phyloP scores from a whole-genome alignment of 768 basidiomycete genomes.

The Serendipita sp. region DNA sequence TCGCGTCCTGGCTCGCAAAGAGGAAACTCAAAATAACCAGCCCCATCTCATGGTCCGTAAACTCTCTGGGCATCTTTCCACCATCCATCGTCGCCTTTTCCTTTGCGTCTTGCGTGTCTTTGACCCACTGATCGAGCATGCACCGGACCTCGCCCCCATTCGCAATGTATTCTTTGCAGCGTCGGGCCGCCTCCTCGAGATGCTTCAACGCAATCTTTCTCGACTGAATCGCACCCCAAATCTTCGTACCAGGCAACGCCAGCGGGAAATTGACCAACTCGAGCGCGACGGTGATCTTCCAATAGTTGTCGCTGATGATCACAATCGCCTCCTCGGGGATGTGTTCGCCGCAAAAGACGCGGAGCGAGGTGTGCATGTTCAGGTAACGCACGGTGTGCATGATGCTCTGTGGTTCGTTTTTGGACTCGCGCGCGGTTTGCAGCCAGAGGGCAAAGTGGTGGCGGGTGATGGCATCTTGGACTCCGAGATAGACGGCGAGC shows the following conservation, averaged over 20 bases:
- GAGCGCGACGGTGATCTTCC: constrained; percentile 86
- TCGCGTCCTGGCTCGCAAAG: constrained; percentile 93
- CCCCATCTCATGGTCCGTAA: constrained; percentile 88
- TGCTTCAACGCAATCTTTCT: constrained; percentile 72
- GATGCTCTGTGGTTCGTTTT: constrained; percentile 36
- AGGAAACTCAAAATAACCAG: constrained; percentile 95
- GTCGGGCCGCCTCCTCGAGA: constrained; percentile 62
- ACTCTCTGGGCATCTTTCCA: constrained; percentile 50
- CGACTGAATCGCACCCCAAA: constrained; percentile 84
- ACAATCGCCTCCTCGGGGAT: constrained; percentile 62
- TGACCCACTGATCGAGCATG: constrained; percentile 87
- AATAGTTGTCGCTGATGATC: constrained; percentile 88
- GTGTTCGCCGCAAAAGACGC: constrained; percentile 88
- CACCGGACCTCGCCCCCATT: constrained; percentile 68
- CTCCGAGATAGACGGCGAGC: constrained; percentile 72
- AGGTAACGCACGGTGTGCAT: constrained; percentile 56
- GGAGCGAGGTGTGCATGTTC: constrained; percentile 95
- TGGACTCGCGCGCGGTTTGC: constrained; percentile 30
- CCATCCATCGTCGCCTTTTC: constrained; percentile 27
- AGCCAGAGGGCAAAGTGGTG: constrained; percentile 67
- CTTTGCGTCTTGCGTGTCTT: constrained; percentile 45
- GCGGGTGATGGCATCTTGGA: constrained; percentile 73
- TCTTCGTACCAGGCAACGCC: constrained; percentile 88
- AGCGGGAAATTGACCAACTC: constrained; percentile 99
- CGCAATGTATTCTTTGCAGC: constrained; percentile 71